These are phyloP conservation scores for Fusarium temperatum DNA, from an alignment of 2,329 filamentous ascomycete species.

Conservation along the genomic window DNA sequence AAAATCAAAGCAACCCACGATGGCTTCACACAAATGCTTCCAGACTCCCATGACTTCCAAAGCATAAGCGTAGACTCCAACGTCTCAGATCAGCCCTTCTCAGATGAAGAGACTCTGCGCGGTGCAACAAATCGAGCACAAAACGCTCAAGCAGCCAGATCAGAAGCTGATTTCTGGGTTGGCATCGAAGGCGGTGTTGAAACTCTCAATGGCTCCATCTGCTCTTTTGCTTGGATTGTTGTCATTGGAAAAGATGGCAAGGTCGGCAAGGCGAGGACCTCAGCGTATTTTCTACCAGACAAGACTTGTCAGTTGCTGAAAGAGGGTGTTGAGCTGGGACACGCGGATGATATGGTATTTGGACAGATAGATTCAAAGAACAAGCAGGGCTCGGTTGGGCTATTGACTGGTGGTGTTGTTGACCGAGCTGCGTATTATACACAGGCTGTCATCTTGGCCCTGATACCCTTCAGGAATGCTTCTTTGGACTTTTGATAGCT, in stretches of 20 bases:
- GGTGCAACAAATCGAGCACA: conserved; percentile 51
- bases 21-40: conserved; percentile 50
- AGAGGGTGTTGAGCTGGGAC: conserved; percentile 50
- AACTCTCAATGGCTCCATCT: conserved; percentile 38
- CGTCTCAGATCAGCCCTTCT: conserved; percentile 52
- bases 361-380: conserved; percentile 51
- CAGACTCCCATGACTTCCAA: conserved; percentile 39
- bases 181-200: conserved; percentile 55
- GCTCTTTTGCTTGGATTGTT: conserved; percentile 54
- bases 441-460: conserved; percentile 51
- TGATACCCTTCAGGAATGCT: conserved; percentile 53
- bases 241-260: conserved; percentile 42
- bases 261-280: conserved; percentile 50
- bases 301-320: conserved; percentile 49
- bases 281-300: conserved; percentile 49
- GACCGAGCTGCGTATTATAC: conserved; percentile 50
- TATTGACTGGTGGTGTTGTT: conserved; percentile 51
- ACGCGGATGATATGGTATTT: conserved; percentile 52
- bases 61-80: conserved; percentile 49
- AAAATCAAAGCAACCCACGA: conserved; percentile 50
- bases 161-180: conserved; percentile 51
- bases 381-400: conserved; percentile 50
- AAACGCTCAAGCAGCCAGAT: conserved; percentile 43
- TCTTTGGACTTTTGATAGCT: conserved; percentile 43
- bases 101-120: conserved; percentile 50